phyloP scores from a whole-genome alignment of 1,284 basidiomycete genomes.

The Boletus sp. region DNA sequence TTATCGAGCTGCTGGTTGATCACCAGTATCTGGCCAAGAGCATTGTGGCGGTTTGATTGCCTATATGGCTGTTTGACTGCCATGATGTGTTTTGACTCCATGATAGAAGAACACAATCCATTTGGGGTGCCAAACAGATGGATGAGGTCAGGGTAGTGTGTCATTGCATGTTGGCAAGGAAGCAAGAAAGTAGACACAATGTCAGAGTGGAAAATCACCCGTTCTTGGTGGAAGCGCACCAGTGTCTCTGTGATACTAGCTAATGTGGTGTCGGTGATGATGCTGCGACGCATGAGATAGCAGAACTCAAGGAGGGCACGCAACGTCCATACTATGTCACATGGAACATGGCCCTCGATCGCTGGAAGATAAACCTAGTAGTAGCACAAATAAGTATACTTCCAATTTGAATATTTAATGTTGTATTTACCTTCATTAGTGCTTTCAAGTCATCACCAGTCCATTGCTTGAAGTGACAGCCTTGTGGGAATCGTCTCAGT shows the following conservation, averaged over 20 bases:
- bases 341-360: not conserved
- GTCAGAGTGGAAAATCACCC: not conserved
- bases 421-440: constrained; percentile 1
- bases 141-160: not conserved
- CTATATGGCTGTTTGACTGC: not conserved
- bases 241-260: not conserved
- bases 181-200: not conserved
- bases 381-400: not conserved
- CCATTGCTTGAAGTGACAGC: not conserved
- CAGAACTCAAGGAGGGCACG: not conserved
- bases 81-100: constrained; percentile 2
- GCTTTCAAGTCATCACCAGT: constrained; percentile 4
- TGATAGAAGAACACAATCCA: not conserved
- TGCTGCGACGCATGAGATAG: not conserved
- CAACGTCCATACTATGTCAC: not conserved
- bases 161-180: not conserved
- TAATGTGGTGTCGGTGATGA: not conserved
- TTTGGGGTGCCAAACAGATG: not conserved
- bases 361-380: constrained; percentile 1
- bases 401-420: too few species aligned
- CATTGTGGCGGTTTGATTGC: not conserved
- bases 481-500: not conserved
- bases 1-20: not conserved
- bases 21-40: not conserved
- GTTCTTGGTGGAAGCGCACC: not conserved